Percentiles rank a stretch among this genome's conserved stretches.
phyloP scores from a whole-genome alignment of 345 rosid genomes.

The Dipteronia dyeriana region DNA sequence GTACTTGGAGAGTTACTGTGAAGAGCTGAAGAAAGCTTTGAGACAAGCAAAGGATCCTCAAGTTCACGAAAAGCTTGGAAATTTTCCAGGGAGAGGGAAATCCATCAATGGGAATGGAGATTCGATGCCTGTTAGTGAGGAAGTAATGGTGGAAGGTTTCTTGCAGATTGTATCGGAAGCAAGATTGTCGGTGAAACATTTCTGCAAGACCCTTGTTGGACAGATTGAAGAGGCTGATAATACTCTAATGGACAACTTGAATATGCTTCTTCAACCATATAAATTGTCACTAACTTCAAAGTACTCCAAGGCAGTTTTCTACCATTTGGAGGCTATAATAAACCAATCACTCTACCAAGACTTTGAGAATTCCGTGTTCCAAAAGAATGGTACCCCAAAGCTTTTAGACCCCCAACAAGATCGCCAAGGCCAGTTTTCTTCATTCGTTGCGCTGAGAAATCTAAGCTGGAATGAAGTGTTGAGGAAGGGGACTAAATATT shows the following conservation, averaged over 20 bases:
- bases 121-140: constrained; percentile 78
- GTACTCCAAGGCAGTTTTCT: constrained; percentile 66
- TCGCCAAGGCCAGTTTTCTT: constrained; percentile 70
- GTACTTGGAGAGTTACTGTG: constrained; percentile 82
- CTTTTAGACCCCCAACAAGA: constrained; percentile 75
- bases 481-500: constrained; percentile 85
- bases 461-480: constrained; percentile 95
- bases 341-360: constrained; percentile 87
- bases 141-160: constrained; percentile 89
- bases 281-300: constrained; percentile 62
- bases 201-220: constrained; percentile 69
- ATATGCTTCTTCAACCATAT: constrained; percentile 63
- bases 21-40: constrained; percentile 73
- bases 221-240: constrained; percentile 76
- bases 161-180: constrained; percentile 93
- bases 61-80: constrained; percentile 34
- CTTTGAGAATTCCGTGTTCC: constrained; percentile 81
- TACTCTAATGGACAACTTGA: constrained; percentile 53
- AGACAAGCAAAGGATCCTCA: constrained; percentile 56
- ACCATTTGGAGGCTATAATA: constrained; percentile 79
- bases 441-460: constrained; percentile 76
- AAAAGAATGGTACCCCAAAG: constrained; percentile 76
- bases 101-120: constrained; percentile 37
- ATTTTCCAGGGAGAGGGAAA: constrained; percentile 40
- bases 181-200: constrained; percentile 88